Percentiles rank a stretch among this genome's conserved stretches.
These are phyloP conservation scores for Candida boidinii DNA, from an alignment of 805 yeast species.

Conservation along the genomic window DNA sequence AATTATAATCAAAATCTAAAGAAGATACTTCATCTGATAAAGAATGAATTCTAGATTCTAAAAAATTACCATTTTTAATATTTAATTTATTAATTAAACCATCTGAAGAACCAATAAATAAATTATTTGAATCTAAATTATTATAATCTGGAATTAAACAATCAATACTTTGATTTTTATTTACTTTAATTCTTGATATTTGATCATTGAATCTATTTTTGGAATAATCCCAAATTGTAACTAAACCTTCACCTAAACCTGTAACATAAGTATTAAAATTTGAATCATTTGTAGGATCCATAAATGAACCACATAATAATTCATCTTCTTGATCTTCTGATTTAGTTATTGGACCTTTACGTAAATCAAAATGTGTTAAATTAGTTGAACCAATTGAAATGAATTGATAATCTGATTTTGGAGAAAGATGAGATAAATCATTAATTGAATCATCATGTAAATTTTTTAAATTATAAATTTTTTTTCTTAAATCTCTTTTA, in stretches of 20 bases:
- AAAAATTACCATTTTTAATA: conserved; percentile 51
- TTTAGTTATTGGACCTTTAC: conserved; percentile 56
- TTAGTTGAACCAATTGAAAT: conserved; percentile 79
- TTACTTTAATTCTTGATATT: conserved; percentile 62
- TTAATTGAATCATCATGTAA: conserved; percentile 76
- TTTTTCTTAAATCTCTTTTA: conserved; percentile 35
- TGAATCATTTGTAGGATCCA: conserved; percentile 54
- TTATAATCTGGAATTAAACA: conserved; percentile 51
- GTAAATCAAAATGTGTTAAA: conserved; percentile 64
- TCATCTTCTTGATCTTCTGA: conserved; percentile 95
- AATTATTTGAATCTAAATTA: conserved; percentile 37
- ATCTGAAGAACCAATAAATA: conserved; percentile 76
- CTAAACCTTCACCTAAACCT: conserved; percentile 86
- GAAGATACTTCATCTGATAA: conserved; percentile 63
- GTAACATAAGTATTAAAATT: conserved; percentile 44
- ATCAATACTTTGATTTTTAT: conserved; percentile 60
- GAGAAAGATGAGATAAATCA: conserved; percentile 61
- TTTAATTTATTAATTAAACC: conserved; percentile 67
- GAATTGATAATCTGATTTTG: conserved; percentile 68
- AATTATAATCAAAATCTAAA: conserved; percentile 74
- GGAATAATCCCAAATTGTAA: conserved; percentile 77
- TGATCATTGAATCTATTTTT: conserved; percentile 71
- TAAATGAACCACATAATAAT: conserved; percentile 63
- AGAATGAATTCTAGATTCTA: conserved; percentile 62
- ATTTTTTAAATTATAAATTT: conserved; percentile 38